phyloP scores from a whole-genome alignment of 2,329 filamentous ascomycete genomes.

The Bipolaris cookei region DNA sequence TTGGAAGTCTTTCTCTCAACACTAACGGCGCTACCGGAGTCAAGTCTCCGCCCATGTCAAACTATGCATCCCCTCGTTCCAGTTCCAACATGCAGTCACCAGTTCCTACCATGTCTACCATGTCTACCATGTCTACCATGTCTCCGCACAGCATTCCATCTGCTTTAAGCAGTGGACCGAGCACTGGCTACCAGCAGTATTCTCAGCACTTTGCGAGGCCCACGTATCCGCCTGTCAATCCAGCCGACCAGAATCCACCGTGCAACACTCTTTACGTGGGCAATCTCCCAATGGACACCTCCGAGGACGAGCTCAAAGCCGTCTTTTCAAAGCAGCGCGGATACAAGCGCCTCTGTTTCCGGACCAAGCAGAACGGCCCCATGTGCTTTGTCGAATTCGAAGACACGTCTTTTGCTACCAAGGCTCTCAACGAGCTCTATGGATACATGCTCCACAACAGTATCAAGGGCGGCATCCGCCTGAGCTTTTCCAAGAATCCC shows the following conservation, averaged over 20 bases:
- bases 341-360: slow-evolving; percentile 93
- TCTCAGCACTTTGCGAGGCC: slow-evolving; percentile 65
- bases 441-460: slow-evolving; percentile 88
- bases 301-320: slow-evolving; percentile 92
- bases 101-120: slow-evolving; percentile 49
- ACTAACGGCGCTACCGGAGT: slow-evolving; percentile 59
- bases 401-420: slow-evolving; percentile 88
- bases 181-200: slow-evolving; percentile 61
- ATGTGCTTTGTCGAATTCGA: slow-evolving; percentile 99
- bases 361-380: slow-evolving; percentile 91
- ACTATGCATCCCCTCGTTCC: slow-evolving; percentile 58
- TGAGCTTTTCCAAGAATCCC: slow-evolving; percentile 98
- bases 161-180: slow-evolving; percentile 56
- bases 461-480: slow-evolving; percentile 88
- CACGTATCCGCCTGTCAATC: slow-evolving; percentile 85
- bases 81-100: slow-evolving; percentile 59
- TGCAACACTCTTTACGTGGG: slow-evolving; percentile 98
- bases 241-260: slow-evolving; percentile 93
- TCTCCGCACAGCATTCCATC: slow-evolving; percentile 65
- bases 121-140: slow-evolving; percentile 51
- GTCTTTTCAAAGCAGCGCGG: slow-evolving; percentile 92
- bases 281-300: slow-evolving; percentile 91
- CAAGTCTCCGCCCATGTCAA: slow-evolving; percentile 62
- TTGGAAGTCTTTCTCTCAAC: slow-evolving; percentile 74
- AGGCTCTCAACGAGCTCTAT: slow-evolving; percentile 87